Evolutionary conservation across 148 eudicot species (phyloP), one percentile per base, ranked within the genome.

Genomic region (Fagopyrum homotropicum): DNA sequence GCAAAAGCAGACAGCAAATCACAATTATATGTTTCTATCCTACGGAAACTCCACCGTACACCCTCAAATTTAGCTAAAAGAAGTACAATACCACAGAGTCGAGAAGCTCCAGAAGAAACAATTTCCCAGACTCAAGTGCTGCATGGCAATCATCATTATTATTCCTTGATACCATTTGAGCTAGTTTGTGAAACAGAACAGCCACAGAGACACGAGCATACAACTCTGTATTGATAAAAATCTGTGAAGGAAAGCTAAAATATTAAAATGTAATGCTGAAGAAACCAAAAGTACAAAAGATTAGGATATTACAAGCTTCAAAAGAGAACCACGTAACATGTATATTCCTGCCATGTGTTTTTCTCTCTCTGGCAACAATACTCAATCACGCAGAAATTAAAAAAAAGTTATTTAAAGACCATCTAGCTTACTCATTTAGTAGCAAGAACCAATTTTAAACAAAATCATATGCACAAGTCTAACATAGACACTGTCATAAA

Each of bases 201-300:
- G 99, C 96, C 81, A 92, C 90, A 74, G 99, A 96, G 64, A 96
- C 99, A 50, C 99, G 96, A 52, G 97, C 99, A 86, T 90, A 96
- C 74, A 96, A 72, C 87, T 96, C 99, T 55, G 99, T 96, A 70
- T 96, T 96, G 84, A 96, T 85, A 79, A 86, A 96, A 77, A 80
- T 91, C 98, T 93, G 85, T 72, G 52, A 76, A 75, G 16, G 73
- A 69, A 76, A 50, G 26, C 29, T 9, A 60, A 35, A 35, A 72
- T 7, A 8, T 48, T 22, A 10, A 76, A 49, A n/a, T 57, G 19
- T 48, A 40, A 54, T 48, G 10, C 22, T 48, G 68, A 46, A 54
- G 68, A 72, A 17, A 52, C 49, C 14, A 60, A 19, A 49, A 51
- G 4, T 60, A 49, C 11, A 17, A 72, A 10, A 64, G 44, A 29